Conservation (phyloP, 306 rosid species). For the Crotalaria pallida region DNA sequence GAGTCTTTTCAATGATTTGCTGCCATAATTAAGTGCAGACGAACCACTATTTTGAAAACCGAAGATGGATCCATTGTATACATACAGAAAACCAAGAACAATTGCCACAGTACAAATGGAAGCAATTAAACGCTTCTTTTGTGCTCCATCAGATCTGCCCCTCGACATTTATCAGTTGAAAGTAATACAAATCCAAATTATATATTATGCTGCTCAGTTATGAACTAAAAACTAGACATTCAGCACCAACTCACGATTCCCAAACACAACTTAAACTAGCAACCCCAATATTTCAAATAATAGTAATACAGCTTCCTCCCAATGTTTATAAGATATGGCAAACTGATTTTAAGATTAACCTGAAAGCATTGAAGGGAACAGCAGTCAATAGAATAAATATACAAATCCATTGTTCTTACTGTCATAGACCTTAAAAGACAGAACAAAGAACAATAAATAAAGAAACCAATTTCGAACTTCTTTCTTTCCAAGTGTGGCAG, state of each 20-base stretch:
- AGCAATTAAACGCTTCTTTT: slow-evolving; percentile 40
- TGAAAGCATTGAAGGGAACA: slow-evolving; percentile 13
- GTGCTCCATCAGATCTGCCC: slow-evolving; percentile 41
- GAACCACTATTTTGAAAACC: slow-evolving; percentile 26
- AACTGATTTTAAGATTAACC: slow-evolving; percentile 13
- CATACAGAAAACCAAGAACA: slow-evolving; percentile 32
- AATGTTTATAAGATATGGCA: background rate
- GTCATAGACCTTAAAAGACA: background rate
- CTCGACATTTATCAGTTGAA: slow-evolving; percentile 35
- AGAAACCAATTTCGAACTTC: background rate
- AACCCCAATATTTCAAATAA: background rate
- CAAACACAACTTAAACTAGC: slow-evolving; percentile 4
- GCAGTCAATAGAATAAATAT: slow-evolving; percentile 2
- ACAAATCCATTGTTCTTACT: background rate
- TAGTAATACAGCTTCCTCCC: background rate
- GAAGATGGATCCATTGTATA: slow-evolving; percentile 29
- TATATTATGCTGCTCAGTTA: background rate
- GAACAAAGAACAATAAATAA: background rate
- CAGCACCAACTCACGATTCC: slow-evolving; percentile 13
- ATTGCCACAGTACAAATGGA: slow-evolving; percentile 23
- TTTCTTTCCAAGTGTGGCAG: background rate
- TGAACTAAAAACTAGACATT: slow-evolving; percentile 20
- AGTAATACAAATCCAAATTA: background rate
- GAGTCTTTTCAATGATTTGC: slow-evolving; percentile 36
- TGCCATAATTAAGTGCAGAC: slow-evolving; percentile 31